Base-by-base conservation (phyloP, 495 filamentous ascomycete species). In the Ramalina peruviana region DNA sequence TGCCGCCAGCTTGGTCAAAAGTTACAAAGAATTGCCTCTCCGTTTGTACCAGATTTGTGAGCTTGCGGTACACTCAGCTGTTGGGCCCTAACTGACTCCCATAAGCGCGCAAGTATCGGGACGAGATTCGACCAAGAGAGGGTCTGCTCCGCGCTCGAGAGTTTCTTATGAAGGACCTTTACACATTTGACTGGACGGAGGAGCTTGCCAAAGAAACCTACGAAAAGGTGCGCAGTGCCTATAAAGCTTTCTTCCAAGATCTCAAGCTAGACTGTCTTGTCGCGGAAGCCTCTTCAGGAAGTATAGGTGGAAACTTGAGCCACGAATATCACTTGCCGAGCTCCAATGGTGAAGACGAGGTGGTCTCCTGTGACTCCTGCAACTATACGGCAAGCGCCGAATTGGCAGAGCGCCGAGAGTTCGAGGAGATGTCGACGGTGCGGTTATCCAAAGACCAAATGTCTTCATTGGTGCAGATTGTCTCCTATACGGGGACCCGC, bases 161-260 rank as follows among this genome's bases (percentile, higher is more conserved):
- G 57, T 98, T 98, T 57, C 65, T 87, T 48, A 98, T 98, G 92
- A 98, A 98, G 66, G 92, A 98, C 63, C 76, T 98, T 1, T 98
- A 98, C 60, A 97, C 93, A 0, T 98, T 98, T 57, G 92, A 98
- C 64, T 67, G 70, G 48, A 82, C 66, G 36, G 58, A 72, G 3
- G 59, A 76, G 20, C 64, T 75, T 6, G 92, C 92, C 0, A 64
- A 86, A 2, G 67, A 78, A 40, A 94, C 92, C 2, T 98, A 98
- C 56, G 55, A 76, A 5, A 62, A 74, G 17, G 88, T 94, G 4
- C 72, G 80, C 36, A 60, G 60, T 25, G 82, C 80, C 15, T 98
- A 98, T 62, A 66, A 65, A 17, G 65, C 67, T 6, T 70, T 97
- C 25, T 95, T 98, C 53, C 64, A 83, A 38, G 86, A 94, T 51